Conservation (phyloP, 306 rosid species). For the Gillenia trifoliata region DNA sequence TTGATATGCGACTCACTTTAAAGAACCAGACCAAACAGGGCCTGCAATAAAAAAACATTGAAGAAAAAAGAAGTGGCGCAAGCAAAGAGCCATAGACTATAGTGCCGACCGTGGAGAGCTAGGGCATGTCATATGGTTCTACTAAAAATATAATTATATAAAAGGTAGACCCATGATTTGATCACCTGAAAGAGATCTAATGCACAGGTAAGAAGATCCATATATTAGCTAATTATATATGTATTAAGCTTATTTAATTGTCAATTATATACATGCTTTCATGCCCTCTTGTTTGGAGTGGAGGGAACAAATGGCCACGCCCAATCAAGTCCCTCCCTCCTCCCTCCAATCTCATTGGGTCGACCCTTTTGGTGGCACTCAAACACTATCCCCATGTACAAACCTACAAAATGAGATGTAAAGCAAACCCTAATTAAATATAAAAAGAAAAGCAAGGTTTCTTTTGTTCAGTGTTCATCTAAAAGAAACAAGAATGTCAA, state of each 20-base stretch:
- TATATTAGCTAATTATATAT: slow-evolving; percentile 25
- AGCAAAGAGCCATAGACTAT: background rate
- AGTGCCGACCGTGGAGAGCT: background rate
- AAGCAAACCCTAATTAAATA: slow-evolving; percentile 10
- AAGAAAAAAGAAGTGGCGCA: slow-evolving; percentile 17
- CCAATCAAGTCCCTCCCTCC: slow-evolving; percentile 33
- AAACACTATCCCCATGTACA: slow-evolving; percentile 32
- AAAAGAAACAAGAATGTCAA: background rate
- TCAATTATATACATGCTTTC: slow-evolving; percentile 29
- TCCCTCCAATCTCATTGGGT: slow-evolving; percentile 54
- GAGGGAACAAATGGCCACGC: slow-evolving; percentile 83
- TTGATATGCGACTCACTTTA: background rate
- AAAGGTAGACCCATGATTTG: slow-evolving; percentile 55
- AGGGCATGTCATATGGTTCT: slow-evolving; percentile 26
- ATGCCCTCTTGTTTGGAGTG: slow-evolving; percentile 74
- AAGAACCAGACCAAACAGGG: slow-evolving; percentile 17
- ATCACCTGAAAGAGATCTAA: slow-evolving; percentile 70
- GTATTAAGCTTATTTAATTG: slow-evolving; percentile 25
- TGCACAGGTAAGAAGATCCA: slow-evolving; percentile 66
- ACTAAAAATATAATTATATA: slow-evolving; percentile 5
- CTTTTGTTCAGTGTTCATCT: slow-evolving; percentile 9
- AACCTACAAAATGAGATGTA: slow-evolving; percentile 21
- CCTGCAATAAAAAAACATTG: background rate
- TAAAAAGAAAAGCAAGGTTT: slow-evolving; percentile 10
- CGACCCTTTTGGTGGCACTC: slow-evolving; percentile 63